phyloP scores from a whole-genome alignment of 148 eudicot species.

The Rhododendron molle region DNA sequence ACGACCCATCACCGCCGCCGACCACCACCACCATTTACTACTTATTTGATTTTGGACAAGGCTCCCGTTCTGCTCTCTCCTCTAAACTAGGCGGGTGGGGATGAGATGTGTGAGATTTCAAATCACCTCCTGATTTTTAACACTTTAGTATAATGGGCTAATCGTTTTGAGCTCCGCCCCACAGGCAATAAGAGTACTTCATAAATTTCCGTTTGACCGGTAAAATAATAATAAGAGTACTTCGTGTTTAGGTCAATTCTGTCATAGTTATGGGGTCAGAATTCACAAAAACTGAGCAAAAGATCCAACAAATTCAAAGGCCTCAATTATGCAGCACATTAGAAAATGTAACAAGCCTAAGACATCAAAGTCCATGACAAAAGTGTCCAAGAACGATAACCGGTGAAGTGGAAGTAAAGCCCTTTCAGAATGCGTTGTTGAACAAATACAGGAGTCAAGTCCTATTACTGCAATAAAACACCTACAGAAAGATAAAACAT shows the following conservation, averaged over 20 bases:
- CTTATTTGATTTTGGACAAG: no score
- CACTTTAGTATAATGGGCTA: no score
- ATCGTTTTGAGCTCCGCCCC: no score
- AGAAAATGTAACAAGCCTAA: not conserved
- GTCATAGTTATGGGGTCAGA: not conserved
- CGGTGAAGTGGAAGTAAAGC: not conserved
- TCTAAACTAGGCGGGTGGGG: no score
- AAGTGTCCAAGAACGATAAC: not conserved
- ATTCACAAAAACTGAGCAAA: not conserved
- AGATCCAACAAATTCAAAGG: not conserved
- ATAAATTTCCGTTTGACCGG: no score
- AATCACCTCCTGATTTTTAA: no score
- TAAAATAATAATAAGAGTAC: no score
- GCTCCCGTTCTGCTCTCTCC: no score
- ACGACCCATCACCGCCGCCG: no score
- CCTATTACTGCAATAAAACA: not conserved
- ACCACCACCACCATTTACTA: no score
- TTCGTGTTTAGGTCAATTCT: not conserved
- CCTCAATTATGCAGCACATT: not conserved
- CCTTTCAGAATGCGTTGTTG: not conserved
- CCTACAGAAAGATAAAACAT: not conserved
- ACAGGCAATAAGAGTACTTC: no score
- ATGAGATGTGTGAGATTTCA: no score
- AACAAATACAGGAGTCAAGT: not conserved
- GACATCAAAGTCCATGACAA: not conserved